Evolutionary conservation across 495 filamentous ascomycete species (phyloP).

Genomic region (Lophium mytilinum): DNA sequence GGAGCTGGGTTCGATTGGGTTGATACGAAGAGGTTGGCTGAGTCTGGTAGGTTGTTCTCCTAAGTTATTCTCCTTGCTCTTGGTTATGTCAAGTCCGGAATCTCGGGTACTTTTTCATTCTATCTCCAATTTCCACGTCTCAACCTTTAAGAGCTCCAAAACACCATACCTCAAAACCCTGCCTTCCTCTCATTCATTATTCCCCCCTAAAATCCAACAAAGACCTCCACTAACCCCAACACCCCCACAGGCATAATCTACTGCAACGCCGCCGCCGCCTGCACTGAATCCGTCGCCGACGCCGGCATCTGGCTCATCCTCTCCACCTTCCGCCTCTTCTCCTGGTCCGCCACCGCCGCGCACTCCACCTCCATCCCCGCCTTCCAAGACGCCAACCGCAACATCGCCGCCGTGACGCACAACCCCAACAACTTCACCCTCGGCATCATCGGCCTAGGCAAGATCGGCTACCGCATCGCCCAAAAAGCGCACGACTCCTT

Average conservation of each 20-base stretch:
- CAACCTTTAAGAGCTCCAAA: background rate
- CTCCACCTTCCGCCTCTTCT: conserved; percentile 55
- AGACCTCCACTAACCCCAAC: background rate
- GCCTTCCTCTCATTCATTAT: background rate
- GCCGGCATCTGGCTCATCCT: conserved; percentile 57
- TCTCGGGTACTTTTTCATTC: background rate
- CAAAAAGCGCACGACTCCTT: conserved; percentile 51
- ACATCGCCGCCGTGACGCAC: conserved; percentile 46
- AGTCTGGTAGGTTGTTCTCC: conserved; percentile 52
- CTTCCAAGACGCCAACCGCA: conserved; percentile 51
- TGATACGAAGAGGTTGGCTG: conserved; percentile 57
- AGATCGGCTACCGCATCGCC: conserved; percentile 61
- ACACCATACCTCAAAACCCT: background rate
- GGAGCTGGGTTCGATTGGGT: conserved; percentile 75
- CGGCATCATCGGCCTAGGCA: conserved; percentile 59
- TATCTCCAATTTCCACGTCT: background rate
- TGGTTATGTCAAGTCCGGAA: background rate
- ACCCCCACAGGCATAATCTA: conserved; percentile 52
- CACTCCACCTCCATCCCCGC: conserved; percentile 31
- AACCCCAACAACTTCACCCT: conserved; percentile 50
- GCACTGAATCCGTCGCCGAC: conserved; percentile 60
- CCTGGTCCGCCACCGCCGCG: conserved; percentile 51
- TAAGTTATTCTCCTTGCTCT: background rate
- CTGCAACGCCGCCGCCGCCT: conserved; percentile 61
- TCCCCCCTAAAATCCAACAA: background rate